Conservation (phyloP, 306 rosid genomes). For the Calophaca sinica region DNA sequence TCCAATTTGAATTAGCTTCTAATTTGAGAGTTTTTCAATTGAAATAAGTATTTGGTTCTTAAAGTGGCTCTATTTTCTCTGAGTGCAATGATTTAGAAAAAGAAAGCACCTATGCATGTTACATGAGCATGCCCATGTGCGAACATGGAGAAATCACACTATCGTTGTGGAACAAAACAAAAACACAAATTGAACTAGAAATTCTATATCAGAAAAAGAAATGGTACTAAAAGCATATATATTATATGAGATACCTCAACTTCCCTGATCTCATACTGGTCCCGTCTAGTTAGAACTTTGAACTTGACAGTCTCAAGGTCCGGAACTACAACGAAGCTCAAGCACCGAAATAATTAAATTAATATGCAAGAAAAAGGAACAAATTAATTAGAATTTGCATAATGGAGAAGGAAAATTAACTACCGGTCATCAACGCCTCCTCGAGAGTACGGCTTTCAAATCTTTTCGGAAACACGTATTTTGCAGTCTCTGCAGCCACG, state of each 20-base stretch:
- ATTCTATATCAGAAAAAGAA: neutral
- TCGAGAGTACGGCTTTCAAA: slow-evolving; percentile 83
- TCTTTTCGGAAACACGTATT: slow-evolving; percentile 78
- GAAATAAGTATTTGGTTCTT: neutral
- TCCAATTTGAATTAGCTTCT: neutral
- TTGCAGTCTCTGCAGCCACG: slow-evolving; percentile 70
- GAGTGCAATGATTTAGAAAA: neutral
- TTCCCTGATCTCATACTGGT: slow-evolving; percentile 85
- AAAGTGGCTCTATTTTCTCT: neutral
- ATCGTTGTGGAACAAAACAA: neutral
- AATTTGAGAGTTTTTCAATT: neutral
- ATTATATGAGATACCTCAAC: slow-evolving; percentile 63
- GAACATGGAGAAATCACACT: slow-evolving; percentile 2
- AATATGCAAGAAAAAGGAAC: slow-evolving; percentile 18
- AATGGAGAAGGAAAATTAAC: slow-evolving; percentile 27
- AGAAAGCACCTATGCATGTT: neutral
- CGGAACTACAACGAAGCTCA: slow-evolving; percentile 68
- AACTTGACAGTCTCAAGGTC: slow-evolving; percentile 84
- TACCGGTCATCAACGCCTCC: slow-evolving; percentile 79
- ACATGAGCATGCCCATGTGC: neutral
- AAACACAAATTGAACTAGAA: neutral
- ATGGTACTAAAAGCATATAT: neutral
- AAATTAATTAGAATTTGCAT: slow-evolving; percentile 9
- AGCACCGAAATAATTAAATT: slow-evolving; percentile 19
- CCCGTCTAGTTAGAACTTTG: slow-evolving; percentile 67